Conservation (phyloP, 768 basidiomycete genomes). For the Mycena crocata region DNA sequence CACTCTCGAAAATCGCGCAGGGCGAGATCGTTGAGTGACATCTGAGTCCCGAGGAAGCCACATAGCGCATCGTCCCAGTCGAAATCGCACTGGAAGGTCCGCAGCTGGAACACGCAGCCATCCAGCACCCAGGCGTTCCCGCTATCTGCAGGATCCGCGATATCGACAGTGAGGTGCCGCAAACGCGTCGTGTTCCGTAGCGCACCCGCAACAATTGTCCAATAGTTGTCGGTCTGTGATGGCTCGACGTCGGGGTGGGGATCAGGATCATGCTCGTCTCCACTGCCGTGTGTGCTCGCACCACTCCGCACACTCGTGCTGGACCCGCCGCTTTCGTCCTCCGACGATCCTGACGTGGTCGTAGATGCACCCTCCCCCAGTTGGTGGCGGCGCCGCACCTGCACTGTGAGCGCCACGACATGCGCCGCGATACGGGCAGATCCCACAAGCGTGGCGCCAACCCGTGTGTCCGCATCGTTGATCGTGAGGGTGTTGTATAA, state of each 20-base stretch:
- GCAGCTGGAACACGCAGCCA: conserved; percentile 64
- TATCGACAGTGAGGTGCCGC: conserved; percentile 64
- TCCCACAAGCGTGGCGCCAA: conserved; percentile 60
- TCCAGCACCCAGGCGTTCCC: conserved; percentile 54
- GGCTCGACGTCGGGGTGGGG: neutral
- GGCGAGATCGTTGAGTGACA: conserved; percentile 60
- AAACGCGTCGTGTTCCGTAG: conserved; percentile 60
- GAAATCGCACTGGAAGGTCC: conserved; percentile 72
- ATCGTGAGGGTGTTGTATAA: conserved; percentile 71
- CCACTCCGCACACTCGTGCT: neutral
- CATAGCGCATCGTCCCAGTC: conserved; percentile 70
- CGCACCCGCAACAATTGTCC: conserved; percentile 62
- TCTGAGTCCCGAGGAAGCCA: conserved; percentile 62
- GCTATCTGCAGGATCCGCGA: conserved; percentile 50
- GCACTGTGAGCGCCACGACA: conserved; percentile 67
- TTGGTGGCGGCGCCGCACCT: conserved; percentile 47
- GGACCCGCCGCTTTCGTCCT: neutral
- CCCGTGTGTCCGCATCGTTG: conserved; percentile 49
- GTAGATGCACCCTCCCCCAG: conserved; percentile 38
- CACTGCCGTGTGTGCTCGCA: neutral
- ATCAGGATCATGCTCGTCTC: too few relatives aligned
- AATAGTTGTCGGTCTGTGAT: conserved; percentile 54
- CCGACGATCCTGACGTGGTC: neutral
- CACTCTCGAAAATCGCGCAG: conserved; percentile 57
- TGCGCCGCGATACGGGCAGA: conserved; percentile 61